Evolutionary conservation across 78 protist species (phyloP), one percentile per base, ranked within the genome.

Genomic region (Dictyostelium citrinum): DNA sequence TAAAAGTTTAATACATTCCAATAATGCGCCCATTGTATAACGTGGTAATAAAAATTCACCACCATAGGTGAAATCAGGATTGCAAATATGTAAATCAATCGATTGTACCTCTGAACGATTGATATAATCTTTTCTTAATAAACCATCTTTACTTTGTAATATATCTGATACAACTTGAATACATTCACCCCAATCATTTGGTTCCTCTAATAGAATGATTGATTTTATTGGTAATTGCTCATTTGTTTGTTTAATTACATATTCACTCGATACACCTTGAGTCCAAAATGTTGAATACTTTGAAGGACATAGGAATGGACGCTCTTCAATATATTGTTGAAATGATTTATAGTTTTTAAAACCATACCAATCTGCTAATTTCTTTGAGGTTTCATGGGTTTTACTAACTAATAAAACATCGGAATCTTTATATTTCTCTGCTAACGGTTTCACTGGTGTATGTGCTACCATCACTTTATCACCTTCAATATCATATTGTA

Each of bases 1-100:
- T 20, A 88, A 60, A 31, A 58, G 43, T 16, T 67, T 60, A 10
- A 88, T 22, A 78, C 84, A 76, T 20, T 58, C 76, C 16, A 67
- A 61, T n/a, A 88, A 3, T 17, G 93, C 93, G 68, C 93, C 93
- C 86, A 78, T 88, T 14, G 93, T 88, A 67, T n/a, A 88, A n/a
- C 93, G 70, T 33, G 93, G 93, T 8, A 88, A 4, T 10, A 67
- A 12, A 49, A 88, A 88, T 46, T 88, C 93, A 35, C 93, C 93
- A 31, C 74, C 85, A 88, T 88, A 88, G 1, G 81, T 35, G 39
- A 88, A 78, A 46, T 88, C 93, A 14, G 93, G 93, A 88, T 88
- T 88, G 27, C 81, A 83, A 43, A 88, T 37, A n/a, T 88, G 93
- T 1, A 88, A 9, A 43, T 88, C 93, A 22, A 88, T 78, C 7